Base-by-base conservation (phyloP, 2,329 filamentous ascomycete genomes). In the Aspergillus intermedius region DNA sequence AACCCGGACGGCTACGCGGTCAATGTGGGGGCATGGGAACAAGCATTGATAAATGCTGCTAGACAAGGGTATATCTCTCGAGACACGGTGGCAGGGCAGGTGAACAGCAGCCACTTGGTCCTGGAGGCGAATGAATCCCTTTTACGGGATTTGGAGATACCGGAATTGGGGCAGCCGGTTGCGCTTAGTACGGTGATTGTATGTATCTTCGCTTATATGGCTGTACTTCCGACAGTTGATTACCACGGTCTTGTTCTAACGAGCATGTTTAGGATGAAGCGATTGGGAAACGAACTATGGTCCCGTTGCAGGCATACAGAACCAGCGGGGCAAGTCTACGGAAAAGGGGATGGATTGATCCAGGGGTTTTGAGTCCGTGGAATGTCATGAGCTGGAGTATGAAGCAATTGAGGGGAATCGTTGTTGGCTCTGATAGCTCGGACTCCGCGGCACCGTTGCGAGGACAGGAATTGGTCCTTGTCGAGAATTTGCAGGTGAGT, bases 1-100 rank as follows among this genome's bases (percentile, higher is more conserved):
- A 95, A 95, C 63, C 88, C 89, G 1, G 88, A 94, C 66, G 89
- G 88, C 60, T 95, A 89, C 72, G 73, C 77, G 17, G 88, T 89
- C 40, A 95, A 95, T 65, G 75, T 88, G 39, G 72, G 78, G 5
- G 87, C 88, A 46, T 95, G 90, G 90, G 82, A 84, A 49, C 79
- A 80, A 35, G 89, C 83, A 2, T 77, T 95, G 39, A 77, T 81
- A n/a, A 75, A 80, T 45, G 86, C 89, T 1, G 77, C 84, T 0
- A 76, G 81, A 53, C 79, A 78, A 15, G 89, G 88, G 19, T 69
- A 78, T 23, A 69, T 83, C 7, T 75, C 77, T 0, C 63, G 69
- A 4, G 64, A 67, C 60, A 60, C 21, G 48, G 10, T 43, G 1
- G 7, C 28, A 1, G 44, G 45, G 6, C 54, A 59, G 10, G 59